Evolutionary conservation across 441 rosid species (phyloP), one percentile per base, ranked within the genome.

Genomic region (Dalechampia spathulata): DNA sequence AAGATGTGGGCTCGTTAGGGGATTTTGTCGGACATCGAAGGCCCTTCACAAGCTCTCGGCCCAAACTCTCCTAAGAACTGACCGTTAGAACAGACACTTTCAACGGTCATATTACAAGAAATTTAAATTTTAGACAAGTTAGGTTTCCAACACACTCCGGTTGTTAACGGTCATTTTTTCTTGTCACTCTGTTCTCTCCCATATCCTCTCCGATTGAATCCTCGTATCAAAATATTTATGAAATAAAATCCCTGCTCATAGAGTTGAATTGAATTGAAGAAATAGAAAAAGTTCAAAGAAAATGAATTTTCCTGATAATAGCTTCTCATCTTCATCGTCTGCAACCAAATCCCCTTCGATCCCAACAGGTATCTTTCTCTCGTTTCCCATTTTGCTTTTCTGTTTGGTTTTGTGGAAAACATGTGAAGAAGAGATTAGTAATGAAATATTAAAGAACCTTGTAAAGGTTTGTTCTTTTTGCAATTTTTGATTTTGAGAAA

Each of bases 241-340:
- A 17, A n/a, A 28, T 26, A 10, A 19, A 3, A 26, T 4, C 38
- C 7, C 51, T 16, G 16, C 14, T 12, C 34, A 4, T 3, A 30
- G 8, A 30, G 5, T 3, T 3, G 5, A 3, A 27, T 7, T 30
- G 20, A 52, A 40, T n/a, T 21, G 10, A 23, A 19, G 9, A 5
- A 26, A 52, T 2, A 5, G 15, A 11, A 39, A 14, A 37, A 39
- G 43, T 39, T 39, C 43, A 14, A 39, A 12, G 58, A 28, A 44
- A 55, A 78, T 75, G 83, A 66, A 68, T 39, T 49, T 52, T 49
- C 53, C 76, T 15, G 55, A 51, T 46, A 49, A 34, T 39, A 21
- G 19, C 49, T 2, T 28, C 43, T 60, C 67, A 10, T 59, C 74
- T 17, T 41, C 69, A 21, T 43, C 64, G 5, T 3, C 50, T 22